Conservation (phyloP, 345 rosid genomes). For the Lepidium africanum region DNA sequence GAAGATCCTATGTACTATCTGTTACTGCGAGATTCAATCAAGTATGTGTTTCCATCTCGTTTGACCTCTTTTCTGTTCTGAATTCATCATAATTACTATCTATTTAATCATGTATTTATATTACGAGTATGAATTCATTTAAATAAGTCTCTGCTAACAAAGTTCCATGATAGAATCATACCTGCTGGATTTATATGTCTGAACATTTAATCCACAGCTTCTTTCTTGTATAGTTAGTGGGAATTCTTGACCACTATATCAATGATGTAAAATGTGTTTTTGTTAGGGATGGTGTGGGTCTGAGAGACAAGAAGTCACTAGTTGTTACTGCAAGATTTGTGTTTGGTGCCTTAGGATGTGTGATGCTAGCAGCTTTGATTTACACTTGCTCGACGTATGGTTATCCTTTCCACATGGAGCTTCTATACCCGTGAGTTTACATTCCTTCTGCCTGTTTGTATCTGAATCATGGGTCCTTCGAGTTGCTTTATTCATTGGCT, state of each 20-base stretch:
- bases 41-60: slow-evolving; percentile 31
- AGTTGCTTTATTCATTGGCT: slow-evolving; percentile 1
- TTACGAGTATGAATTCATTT: background rate
- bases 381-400: slow-evolving; percentile 67
- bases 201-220: background rate
- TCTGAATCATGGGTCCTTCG: background rate
- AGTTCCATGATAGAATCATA: background rate
- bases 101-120: background rate
- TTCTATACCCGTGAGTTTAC: slow-evolving; percentile 63
- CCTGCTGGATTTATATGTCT: background rate
- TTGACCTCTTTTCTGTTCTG: background rate
- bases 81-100: background rate
- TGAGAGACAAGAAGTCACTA: slow-evolving; percentile 36
- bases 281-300: slow-evolving; percentile 40
- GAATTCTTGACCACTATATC: background rate
- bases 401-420: slow-evolving; percentile 81
- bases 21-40: slow-evolving; percentile 37
- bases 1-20: slow-evolving; percentile 68
- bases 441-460: background rate
- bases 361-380: slow-evolving; percentile 68
- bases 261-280: background rate
- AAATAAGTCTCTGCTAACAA: background rate
- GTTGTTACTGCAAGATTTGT: slow-evolving; percentile 48
- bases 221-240: background rate
- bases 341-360: slow-evolving; percentile 54